A percentile compares a stretch with the other conserved stretches of the same genome.
Evolutionary conservation across 192 early-diverging fungal genomes (phyloP).

Genomic region (Anaeromyces robustus): DNA sequence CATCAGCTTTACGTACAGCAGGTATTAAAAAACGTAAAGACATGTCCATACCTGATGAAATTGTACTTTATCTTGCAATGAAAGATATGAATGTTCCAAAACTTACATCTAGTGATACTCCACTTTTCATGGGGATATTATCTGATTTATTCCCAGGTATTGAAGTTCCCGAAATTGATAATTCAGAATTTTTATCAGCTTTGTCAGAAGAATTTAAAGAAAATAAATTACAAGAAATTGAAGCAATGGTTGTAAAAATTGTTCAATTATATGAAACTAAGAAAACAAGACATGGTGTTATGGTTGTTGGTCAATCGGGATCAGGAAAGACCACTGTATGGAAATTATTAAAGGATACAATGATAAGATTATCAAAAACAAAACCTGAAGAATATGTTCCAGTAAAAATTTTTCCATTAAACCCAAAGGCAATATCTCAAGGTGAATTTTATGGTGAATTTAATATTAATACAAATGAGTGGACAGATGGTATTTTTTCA

Average conservation of each 20-base stretch:
- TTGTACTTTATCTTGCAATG: slow-evolving; percentile 4
- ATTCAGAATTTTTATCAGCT: slow-evolving; percentile 16
- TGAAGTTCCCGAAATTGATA: slow-evolving; percentile 22
- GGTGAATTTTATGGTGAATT: slow-evolving; percentile 28
- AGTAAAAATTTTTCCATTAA: slow-evolving; percentile 18
- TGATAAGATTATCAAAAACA: slow-evolving; percentile 20
- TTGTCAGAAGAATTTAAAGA: slow-evolving; percentile 25
- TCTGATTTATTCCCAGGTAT: slow-evolving; percentile 36
- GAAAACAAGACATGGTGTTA: slow-evolving; percentile 35
- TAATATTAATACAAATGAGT: slow-evolving; percentile 45
- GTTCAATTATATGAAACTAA: slow-evolving; percentile 41
- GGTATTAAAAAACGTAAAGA: slow-evolving; percentile 26
- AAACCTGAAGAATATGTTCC: slow-evolving; percentile 14
- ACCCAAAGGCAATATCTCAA: slow-evolving; percentile 37
- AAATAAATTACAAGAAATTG: slow-evolving; percentile 23
- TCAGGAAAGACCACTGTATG: slow-evolving; percentile 32
- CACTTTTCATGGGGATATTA: slow-evolving; percentile 25
- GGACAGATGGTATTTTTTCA: slow-evolving; percentile 40
- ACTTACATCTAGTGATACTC: slow-evolving; percentile 25
- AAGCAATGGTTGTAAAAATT: slow-evolving; percentile 28
- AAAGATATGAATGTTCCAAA: slow-evolving; percentile 35
- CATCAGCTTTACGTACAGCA: slow-evolving; percentile 30
- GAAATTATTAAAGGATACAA: slow-evolving; percentile 16
- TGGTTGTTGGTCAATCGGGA: slow-evolving; percentile 38
- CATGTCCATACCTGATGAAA: neutral